Conservation (phyloP, 163 green algal genomes). For the Scenedesmus sp. region DNA sequence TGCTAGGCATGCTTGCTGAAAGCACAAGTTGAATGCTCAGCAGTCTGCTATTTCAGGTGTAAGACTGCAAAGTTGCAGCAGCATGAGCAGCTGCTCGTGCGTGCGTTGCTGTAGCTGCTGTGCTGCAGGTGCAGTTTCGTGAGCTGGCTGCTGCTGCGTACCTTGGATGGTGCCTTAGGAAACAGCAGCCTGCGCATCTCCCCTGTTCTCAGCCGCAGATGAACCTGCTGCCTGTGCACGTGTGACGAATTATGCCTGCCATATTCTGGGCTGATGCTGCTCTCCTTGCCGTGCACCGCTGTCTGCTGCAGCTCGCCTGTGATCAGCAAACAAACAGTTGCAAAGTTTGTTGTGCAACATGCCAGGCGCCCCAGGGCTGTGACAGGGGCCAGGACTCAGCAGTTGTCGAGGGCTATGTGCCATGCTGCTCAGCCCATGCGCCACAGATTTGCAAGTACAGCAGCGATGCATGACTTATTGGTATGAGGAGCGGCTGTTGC, state of each 20-base stretch:
- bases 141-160: background rate
- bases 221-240: background rate
- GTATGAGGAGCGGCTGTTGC: background rate
- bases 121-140: background rate
- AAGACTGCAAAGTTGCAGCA: background rate
- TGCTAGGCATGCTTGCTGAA: background rate
- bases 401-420: background rate
- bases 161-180: background rate
- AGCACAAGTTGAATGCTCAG: no score
- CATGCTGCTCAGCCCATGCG: background rate
- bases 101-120: no score
- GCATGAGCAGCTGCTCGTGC: background rate
- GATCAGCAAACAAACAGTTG: background rate
- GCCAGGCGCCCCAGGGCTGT: background rate
- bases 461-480: background rate
- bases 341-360: background rate
- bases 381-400: background rate
- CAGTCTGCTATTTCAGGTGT: background rate
- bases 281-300: slow-evolving; percentile 13
- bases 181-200: slow-evolving; percentile 25
- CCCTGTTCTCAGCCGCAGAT: slow-evolving; percentile 15
- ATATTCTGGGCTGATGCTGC: background rate
- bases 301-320: slow-evolving; percentile 35
- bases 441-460: background rate
- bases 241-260: background rate